A percentile compares a stretch with the other conserved stretches of the same genome.
Conservation (phyloP, 352 stramenopile species). For the Phytophthora melonis region DNA sequence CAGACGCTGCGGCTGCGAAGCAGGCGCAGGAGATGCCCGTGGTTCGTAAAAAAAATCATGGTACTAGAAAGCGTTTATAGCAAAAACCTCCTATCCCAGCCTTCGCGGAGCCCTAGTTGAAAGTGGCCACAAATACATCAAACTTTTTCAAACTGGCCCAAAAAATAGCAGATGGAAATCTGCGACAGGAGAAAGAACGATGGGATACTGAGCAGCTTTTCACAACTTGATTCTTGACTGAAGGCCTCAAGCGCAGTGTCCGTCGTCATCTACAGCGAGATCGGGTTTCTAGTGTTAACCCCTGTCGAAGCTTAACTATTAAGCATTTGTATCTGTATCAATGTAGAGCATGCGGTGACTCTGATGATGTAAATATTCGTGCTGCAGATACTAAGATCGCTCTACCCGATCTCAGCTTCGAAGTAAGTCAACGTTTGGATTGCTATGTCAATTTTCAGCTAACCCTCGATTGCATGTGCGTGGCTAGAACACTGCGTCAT, state of each 20-base stretch:
- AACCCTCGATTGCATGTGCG: background rate
- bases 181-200: background rate
- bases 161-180: background rate
- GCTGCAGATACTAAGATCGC: background rate
- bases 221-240: background rate
- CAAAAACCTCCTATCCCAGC: too few relatives aligned
- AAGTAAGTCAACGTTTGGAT: background rate
- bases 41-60: too few relatives aligned
- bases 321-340: background rate
- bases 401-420: background rate
- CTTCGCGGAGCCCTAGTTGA: too few relatives aligned
- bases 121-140: slow-evolving; percentile 9
- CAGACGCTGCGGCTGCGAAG: too few relatives aligned
- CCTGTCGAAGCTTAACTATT: background rate
- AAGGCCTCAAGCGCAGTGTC: too few relatives aligned
- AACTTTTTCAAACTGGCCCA: background rate
- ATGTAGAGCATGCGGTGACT: background rate
- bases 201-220: background rate
- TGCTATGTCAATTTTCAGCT: background rate
- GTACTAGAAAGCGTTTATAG: too few relatives aligned
- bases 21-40: too few relatives aligned
- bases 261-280: too few relatives aligned
- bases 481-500: background rate
- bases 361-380: background rate
- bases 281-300: background rate